Evolutionary conservation across 2,329 filamentous ascomycete species (phyloP).

Genomic region (Bipolaris cookei): DNA sequence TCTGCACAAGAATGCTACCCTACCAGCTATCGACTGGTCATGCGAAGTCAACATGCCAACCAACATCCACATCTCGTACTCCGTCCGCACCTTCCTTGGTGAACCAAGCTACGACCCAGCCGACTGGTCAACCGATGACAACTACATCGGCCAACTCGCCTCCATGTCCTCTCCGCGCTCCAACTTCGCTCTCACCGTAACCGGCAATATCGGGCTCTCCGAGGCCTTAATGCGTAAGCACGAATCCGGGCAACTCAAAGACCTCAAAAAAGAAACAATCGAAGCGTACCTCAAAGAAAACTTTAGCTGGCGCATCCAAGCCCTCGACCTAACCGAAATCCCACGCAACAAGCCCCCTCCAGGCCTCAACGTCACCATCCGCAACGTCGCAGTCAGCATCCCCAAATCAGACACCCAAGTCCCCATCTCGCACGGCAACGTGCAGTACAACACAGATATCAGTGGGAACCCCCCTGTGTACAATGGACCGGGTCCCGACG

Average conservation of each 20-base stretch:
- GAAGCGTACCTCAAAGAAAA: constrained; percentile 36
- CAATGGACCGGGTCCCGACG: constrained; percentile 23
- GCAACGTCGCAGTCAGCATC: constrained; percentile 34
- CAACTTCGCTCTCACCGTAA: constrained; percentile 48
- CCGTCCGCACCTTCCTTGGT: constrained; percentile 43
- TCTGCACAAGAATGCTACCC: background rate
- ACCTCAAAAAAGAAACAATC: constrained; percentile 29
- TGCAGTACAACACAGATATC: constrained; percentile 35
- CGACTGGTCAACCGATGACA: constrained; percentile 48
- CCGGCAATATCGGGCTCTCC: constrained; percentile 52
- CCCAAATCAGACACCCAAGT: constrained; percentile 36
- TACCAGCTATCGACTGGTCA: constrained; percentile 34
- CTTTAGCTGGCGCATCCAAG: constrained; percentile 44
- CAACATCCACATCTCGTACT: constrained; percentile 42
- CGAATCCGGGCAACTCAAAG: constrained; percentile 34
- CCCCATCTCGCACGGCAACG: constrained; percentile 30
- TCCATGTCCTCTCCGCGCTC: constrained; percentile 47
- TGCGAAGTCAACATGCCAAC: constrained; percentile 42
- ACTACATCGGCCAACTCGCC: constrained; percentile 52
- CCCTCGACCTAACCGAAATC: constrained; percentile 39
- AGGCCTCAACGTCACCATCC: constrained; percentile 41
- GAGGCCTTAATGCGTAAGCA: constrained; percentile 40
- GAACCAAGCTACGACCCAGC: constrained; percentile 31
- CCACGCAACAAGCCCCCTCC: constrained; percentile 33
- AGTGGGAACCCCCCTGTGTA: constrained; percentile 35